Evolutionary conservation across 164 flowering plant genomes (phyloP), one percentile per base, ranked within the genome.

Genomic region (Chloranthus sessilifolius): DNA sequence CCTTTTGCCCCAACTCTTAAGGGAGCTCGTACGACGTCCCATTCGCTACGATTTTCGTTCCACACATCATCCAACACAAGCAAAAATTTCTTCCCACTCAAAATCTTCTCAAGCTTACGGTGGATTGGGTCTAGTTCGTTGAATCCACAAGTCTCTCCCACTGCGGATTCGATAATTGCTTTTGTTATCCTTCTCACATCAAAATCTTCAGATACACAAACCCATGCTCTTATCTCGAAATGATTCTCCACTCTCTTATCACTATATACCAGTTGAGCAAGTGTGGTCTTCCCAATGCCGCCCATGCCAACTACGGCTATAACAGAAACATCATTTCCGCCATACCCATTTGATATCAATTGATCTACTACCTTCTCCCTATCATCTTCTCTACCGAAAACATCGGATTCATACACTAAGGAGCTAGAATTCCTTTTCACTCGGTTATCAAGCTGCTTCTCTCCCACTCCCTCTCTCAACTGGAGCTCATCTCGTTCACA

Each of bases 301-400:
- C 52, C 60, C 45, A 47, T 47, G 5, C 53, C 53, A 11, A 56
- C 53, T 9, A 56, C 22, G 47, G 53, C 15, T 19, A 47, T 47
- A 1, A 56, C 53, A 37, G 21, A 19, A 15, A 46, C 16, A 26
- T 21, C 30, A 3, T 24, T 16, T 1, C 21, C 43, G 2, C 20
- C 9, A 5, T 2, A 2, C 7, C 7, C 26, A 14, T 15, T 1
- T 25, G 49, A 23, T 21, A 44, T 2, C 34, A 55, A 26, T 3
- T 24, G 17, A 1, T 33, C 29, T 9, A 44, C 17, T 16, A 55
- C 37, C n/a, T 35, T 15, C 22, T 2, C 14, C 10, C 5, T 36
- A 15, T 55, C 59, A n/a, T 24, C 43, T 3, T 36, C 45, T 16
- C 52, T 19, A 1, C 61, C 61, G 14, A 37, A 35, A 17, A 57